Percentiles rank a stretch among this genome's conserved stretches.
These are phyloP conservation scores for Phaeophleospora eucalypticola DNA, from an alignment of 2,329 filamentous ascomycete genomes.

Conservation along the genomic window DNA sequence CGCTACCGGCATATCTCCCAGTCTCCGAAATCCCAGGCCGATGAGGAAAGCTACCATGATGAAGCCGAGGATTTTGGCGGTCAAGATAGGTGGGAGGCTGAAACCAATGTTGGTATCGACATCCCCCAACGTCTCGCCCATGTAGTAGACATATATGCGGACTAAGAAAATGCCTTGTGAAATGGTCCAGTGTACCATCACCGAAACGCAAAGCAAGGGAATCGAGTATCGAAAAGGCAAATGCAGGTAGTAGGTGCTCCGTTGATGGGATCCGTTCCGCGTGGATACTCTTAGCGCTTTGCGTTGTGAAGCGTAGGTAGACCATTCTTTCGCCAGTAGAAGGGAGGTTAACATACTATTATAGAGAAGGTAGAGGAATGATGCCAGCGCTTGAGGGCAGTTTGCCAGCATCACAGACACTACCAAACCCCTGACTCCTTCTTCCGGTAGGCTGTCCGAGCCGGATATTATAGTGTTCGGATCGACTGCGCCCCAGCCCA, in stretches of 20 bases:
- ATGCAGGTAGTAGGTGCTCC: conserved; percentile 40
- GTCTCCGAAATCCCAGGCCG: conserved; percentile 5
- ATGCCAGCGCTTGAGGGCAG: conserved; percentile 13
- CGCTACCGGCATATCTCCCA: conserved; percentile 8
- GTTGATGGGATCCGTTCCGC: conserved; percentile 35
- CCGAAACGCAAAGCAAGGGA: conserved; percentile 35
- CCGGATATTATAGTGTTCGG: conserved; percentile 2
- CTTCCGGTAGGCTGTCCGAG: not conserved
- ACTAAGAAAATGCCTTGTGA: conserved; percentile 45
- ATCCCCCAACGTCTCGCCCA: conserved; percentile 1
- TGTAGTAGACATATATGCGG: conserved; percentile 23
- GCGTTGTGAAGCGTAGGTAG: conserved; percentile 30
- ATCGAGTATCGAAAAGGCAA: conserved; percentile 38
- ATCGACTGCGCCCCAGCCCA: conserved; percentile 11
- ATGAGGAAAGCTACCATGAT: conserved; percentile 1
- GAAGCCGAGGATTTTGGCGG: conserved; percentile 9
- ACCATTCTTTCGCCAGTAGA: conserved; percentile 41
- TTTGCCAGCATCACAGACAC: conserved; percentile 7
- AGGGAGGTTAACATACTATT: conserved; percentile 13
- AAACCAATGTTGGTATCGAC: conserved; percentile 9
- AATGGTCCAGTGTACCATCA: conserved; percentile 42
- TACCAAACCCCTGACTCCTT: not conserved
- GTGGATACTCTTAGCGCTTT: conserved; percentile 39
- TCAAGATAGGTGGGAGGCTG: conserved; percentile 10
- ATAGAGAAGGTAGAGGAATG: conserved; percentile 14